Evolutionary conservation across 2,329 filamentous ascomycete species (phyloP).

Genomic region (Leptoxyphium fumago): DNA sequence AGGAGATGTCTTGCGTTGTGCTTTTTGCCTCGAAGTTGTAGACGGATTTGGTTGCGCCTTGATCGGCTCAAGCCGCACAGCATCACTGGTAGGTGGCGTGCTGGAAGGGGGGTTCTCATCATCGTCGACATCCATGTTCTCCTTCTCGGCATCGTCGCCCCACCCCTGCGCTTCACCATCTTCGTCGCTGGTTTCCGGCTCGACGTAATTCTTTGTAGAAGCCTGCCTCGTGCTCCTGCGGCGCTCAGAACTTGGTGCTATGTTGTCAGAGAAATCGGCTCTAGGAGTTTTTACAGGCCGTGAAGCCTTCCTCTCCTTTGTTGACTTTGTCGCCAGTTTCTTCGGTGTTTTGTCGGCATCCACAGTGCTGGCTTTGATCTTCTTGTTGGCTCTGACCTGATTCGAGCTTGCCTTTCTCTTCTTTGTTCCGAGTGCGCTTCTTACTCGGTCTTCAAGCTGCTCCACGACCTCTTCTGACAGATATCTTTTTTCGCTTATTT

Average conservation of each 20-base stretch:
- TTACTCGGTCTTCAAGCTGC: constrained; percentile 62
- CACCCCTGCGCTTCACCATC: constrained; percentile 14
- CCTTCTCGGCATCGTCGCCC: constrained; percentile 10
- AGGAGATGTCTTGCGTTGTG: neutral
- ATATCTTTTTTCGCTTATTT: constrained; percentile 75
- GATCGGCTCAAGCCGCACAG: constrained; percentile 1
- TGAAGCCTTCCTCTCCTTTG: constrained; percentile 15
- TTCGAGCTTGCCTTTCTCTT: constrained; percentile 24
- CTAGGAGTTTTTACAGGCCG: constrained; percentile 25
- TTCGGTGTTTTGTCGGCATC: constrained; percentile 13
- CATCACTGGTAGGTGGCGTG: constrained; percentile 17
- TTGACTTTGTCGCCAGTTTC: constrained; percentile 19
- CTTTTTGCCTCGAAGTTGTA: neutral
- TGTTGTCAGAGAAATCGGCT: constrained; percentile 20
- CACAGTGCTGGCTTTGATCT: constrained; percentile 16
- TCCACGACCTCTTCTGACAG: constrained; percentile 64
- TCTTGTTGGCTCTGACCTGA: constrained; percentile 4
- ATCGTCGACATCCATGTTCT: constrained; percentile 1
- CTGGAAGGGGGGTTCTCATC: constrained; percentile 12
- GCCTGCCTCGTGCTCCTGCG: constrained; percentile 28
- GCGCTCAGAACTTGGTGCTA: constrained; percentile 25
- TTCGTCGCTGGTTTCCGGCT: constrained; percentile 28
- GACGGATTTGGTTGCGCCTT: neutral
- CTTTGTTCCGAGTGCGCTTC: constrained; percentile 49
- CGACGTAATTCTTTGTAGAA: constrained; percentile 29